Percentiles rank a stretch among this genome's conserved stretches.
These are phyloP conservation scores for Monascus purpureus DNA, from an alignment of 495 filamentous ascomycete genomes.

Conservation along the genomic window DNA sequence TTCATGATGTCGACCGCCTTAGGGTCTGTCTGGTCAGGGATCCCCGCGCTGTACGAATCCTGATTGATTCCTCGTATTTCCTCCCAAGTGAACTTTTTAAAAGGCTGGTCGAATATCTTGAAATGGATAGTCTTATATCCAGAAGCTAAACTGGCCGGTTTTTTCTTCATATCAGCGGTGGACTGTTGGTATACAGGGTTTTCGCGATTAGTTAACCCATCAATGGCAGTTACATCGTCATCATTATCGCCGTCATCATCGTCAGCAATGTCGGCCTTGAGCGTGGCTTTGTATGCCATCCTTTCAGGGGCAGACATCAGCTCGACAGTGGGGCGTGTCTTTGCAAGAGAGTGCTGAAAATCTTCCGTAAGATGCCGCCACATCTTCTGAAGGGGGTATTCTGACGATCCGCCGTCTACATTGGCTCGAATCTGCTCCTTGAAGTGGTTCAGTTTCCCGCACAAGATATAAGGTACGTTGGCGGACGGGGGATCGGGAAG, in stretches of 20 bases:
- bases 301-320: constrained; percentile 6
- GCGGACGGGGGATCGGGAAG: constrained; percentile 42
- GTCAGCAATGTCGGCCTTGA: too few relatives aligned
- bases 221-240: constrained; percentile 11
- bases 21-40: constrained; percentile 27
- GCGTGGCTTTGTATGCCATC: neutral
- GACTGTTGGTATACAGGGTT: neutral
- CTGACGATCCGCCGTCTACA: constrained; percentile 19
- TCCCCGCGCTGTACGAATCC: constrained; percentile 20
- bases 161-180: neutral
- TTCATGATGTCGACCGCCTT: constrained; percentile 28
- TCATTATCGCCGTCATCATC: constrained; percentile 13
- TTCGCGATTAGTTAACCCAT: constrained; percentile 11
- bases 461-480: constrained; percentile 22
- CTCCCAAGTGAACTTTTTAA: constrained; percentile 14
- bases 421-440: constrained; percentile 15
- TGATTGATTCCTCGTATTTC: constrained; percentile 22
- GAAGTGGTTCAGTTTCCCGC: constrained; percentile 18
- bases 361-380: constrained; percentile 22
- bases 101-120: constrained; percentile 3
- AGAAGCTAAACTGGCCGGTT: neutral
- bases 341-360: constrained; percentile 19
- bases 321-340: constrained; percentile 20
- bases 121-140: constrained; percentile 9
- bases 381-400: constrained; percentile 20